Percentiles rank a stretch among this genome's conserved stretches.
Conservation (phyloP, 1,284 basidiomycete genomes). For the Agaricales sp. region DNA sequence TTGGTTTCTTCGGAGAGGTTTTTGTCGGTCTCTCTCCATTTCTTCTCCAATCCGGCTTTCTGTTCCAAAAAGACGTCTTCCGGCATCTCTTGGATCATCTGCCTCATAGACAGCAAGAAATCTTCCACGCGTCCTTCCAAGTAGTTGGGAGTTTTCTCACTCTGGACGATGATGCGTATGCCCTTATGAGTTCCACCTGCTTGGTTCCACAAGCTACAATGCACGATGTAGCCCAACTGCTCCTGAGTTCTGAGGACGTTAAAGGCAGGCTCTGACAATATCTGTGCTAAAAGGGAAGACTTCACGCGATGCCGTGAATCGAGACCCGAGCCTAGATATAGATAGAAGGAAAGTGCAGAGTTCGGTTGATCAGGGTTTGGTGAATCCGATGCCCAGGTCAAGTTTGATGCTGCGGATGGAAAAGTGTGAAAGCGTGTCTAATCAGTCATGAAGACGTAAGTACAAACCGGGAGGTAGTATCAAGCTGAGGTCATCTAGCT, state of each 20-base stretch:
- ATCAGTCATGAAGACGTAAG: neutral
- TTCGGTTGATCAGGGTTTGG: conserved; percentile 86
- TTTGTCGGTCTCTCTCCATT: conserved; percentile 45
- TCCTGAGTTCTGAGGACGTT: conserved; percentile 92
- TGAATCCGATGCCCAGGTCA: conserved; percentile 61
- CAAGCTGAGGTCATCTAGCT: conserved; percentile 55
- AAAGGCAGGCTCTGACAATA: conserved; percentile 87
- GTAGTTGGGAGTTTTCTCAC: conserved; percentile 77
- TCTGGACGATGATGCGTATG: conserved; percentile 85
- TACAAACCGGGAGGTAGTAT: conserved; percentile 55
- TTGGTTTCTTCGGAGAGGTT: conserved; percentile 72
- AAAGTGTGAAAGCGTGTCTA: conserved; percentile 8
- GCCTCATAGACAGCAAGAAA: conserved; percentile 70
- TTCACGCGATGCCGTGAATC: conserved; percentile 50
- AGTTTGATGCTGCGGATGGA: conserved; percentile 48
- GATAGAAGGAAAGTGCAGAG: conserved; percentile 73
- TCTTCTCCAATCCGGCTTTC: conserved; percentile 47
- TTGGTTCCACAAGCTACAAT: conserved; percentile 42
- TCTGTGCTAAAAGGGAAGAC: conserved; percentile 59
- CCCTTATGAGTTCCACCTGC: conserved; percentile 64
- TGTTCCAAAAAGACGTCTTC: conserved; percentile 58
- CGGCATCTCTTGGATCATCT: conserved; percentile 45
- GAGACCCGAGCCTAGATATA: conserved; percentile 57
- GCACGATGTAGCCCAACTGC: conserved; percentile 91
- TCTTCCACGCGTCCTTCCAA: conserved; percentile 84